phyloP scores from a whole-genome alignment of 2,329 filamentous ascomycete species.

The Aphanocladium album region DNA sequence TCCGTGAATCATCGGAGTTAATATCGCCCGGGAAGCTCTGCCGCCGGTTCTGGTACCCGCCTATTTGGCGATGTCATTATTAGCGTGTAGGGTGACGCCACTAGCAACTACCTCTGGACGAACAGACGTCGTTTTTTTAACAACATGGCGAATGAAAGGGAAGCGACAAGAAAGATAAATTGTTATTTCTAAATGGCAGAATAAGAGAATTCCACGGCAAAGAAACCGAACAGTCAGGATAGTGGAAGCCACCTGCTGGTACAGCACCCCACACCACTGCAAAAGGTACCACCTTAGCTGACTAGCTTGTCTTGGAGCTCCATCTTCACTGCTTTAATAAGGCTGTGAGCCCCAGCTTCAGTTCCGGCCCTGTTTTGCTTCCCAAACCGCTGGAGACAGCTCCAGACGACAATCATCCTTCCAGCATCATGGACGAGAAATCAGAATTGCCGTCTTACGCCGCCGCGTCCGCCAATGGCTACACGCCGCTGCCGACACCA shows the following conservation, averaged over 20 bases:
- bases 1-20: too few relatives aligned
- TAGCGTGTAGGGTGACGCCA: not conserved
- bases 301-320: not conserved
- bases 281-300: not conserved
- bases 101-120: not conserved
- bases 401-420: not conserved
- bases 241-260: not conserved
- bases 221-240: too few relatives aligned
- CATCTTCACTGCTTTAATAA: not conserved
- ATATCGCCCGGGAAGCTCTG: not conserved
- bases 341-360: not conserved
- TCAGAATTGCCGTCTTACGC: slow-evolving; percentile 12
- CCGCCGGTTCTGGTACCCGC: slow-evolving; percentile 10
- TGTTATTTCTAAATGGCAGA: too few relatives aligned
- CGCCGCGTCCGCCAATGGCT: slow-evolving; percentile 13
- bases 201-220: too few relatives aligned
- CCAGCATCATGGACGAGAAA: slow-evolving; percentile 15
- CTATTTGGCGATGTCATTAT: not conserved
- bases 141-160: not conserved
- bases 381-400: not conserved
- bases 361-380: not conserved
- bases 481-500: slow-evolving; percentile 16
- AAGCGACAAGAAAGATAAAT: not conserved
- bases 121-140: too few relatives aligned
- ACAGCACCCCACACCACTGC: not conserved